These are phyloP conservation scores for Medicago arabica DNA, from an alignment of 306 rosid genomes.

Conservation along the genomic window DNA sequence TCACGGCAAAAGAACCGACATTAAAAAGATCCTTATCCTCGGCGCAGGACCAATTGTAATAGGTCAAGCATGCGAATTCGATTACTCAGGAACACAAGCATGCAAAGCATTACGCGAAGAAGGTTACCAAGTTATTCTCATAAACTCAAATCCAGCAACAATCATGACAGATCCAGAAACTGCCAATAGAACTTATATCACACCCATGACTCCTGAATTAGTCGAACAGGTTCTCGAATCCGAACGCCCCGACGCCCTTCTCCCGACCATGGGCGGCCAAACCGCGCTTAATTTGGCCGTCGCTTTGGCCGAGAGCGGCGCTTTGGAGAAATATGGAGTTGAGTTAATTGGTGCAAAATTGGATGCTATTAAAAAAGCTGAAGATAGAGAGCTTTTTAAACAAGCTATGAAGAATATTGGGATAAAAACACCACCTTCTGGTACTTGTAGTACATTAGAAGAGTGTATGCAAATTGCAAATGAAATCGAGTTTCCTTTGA, in stretches of 20 bases:
- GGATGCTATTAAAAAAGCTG: slow-evolving; percentile 87
- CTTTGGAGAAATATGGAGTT: slow-evolving; percentile 66
- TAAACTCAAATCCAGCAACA: slow-evolving; percentile 94
- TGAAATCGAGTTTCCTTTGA: slow-evolving; percentile 75
- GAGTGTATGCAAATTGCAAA: slow-evolving; percentile 66
- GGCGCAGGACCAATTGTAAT: slow-evolving; percentile 98
- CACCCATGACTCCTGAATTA: slow-evolving; percentile 92
- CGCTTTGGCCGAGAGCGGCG: slow-evolving; percentile 83
- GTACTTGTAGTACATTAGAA: slow-evolving; percentile 62
- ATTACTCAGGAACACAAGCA: slow-evolving; percentile 96
- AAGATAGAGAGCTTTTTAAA: slow-evolving; percentile 88
- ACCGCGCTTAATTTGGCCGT: slow-evolving; percentile 91
- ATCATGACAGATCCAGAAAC: slow-evolving; percentile 97
- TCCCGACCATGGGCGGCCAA: slow-evolving; percentile 98
- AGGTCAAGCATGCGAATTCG: slow-evolving; percentile 96
- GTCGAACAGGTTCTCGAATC: slow-evolving; percentile 81
- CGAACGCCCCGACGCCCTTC: slow-evolving; percentile 89
- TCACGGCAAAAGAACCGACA: slow-evolving; percentile 72
- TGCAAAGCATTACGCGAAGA: slow-evolving; percentile 92
- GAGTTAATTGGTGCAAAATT: slow-evolving; percentile 96
- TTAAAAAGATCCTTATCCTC: slow-evolving; percentile 88
- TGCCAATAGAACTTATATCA: slow-evolving; percentile 79
- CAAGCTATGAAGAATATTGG: slow-evolving; percentile 91
- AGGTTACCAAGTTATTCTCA: slow-evolving; percentile 80
- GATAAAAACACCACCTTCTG: slow-evolving; percentile 85